Percentiles rank a stretch among this genome's conserved stretches.
Conservation (phyloP, 306 rosid genomes). For the Crotalaria pallida region DNA sequence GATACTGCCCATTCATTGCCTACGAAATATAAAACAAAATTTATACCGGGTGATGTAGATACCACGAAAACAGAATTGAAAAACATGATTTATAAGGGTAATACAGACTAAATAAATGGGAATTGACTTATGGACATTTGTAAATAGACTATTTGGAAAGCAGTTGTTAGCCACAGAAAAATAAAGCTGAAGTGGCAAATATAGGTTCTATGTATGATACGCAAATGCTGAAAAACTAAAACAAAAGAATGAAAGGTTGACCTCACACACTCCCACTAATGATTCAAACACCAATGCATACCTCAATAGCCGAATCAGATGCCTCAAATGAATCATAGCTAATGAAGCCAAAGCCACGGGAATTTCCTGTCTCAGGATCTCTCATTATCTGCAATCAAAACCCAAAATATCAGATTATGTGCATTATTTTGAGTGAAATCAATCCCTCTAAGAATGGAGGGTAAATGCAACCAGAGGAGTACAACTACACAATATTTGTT, state of each 20-base stretch:
- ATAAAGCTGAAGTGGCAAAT: background rate
- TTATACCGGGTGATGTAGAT: background rate
- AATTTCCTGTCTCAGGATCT: slow-evolving; percentile 95
- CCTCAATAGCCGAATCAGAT: slow-evolving; percentile 98
- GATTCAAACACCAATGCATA: slow-evolving; percentile 22
- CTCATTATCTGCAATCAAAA: slow-evolving; percentile 81
- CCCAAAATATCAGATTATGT: slow-evolving; percentile 18
- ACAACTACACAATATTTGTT: background rate
- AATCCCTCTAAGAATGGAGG: background rate
- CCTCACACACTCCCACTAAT: slow-evolving; percentile 3
- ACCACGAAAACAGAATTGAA: background rate
- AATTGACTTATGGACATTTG: background rate
- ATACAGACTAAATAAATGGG: background rate
- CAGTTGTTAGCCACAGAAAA: background rate
- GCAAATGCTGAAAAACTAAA: background rate
- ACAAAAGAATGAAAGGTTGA: slow-evolving; percentile 11
- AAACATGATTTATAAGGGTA: background rate
- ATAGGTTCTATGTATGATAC: background rate
- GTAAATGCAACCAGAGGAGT: background rate
- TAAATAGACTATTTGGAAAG: background rate
- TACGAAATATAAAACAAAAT: slow-evolving; percentile 19
- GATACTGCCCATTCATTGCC: slow-evolving; percentile 99
- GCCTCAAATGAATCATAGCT: slow-evolving; percentile 99
- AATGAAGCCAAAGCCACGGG: slow-evolving; percentile 97
- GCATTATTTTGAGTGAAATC: slow-evolving; percentile 8